phyloP scores from a whole-genome alignment of 2,329 filamentous ascomycete species.

The Pseudogymnoascus sp. region DNA sequence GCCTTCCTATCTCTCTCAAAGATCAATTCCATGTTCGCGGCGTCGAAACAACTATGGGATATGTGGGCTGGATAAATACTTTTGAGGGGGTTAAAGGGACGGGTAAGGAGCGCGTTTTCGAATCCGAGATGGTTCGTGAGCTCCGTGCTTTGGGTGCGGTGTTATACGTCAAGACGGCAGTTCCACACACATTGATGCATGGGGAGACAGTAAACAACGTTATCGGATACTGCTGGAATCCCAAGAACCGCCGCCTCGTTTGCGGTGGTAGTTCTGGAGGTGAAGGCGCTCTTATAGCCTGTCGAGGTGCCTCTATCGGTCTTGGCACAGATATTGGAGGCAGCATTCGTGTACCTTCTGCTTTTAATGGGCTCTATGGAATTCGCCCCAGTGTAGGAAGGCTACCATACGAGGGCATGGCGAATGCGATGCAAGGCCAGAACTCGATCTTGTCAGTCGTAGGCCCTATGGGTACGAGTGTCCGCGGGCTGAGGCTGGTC shows the following conservation, averaged over 20 bases:
- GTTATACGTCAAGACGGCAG: conserved; percentile 33
- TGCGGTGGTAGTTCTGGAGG: conserved; percentile 26
- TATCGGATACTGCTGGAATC: conserved; percentile 31
- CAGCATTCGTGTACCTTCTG: conserved; percentile 29
- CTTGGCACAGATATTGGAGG: conserved; percentile 28
- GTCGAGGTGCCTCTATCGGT: conserved; percentile 25
- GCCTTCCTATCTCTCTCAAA: conserved; percentile 34
- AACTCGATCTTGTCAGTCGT: conserved; percentile 53
- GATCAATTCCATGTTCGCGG: conserved; percentile 29
- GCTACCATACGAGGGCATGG: conserved; percentile 44
- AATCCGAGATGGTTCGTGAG: conserved; percentile 39
- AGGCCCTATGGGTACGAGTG: conserved; percentile 51
- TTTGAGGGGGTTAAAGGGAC: conserved; percentile 45
- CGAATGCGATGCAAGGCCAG: conserved; percentile 53
- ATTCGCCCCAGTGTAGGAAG: conserved; percentile 30
- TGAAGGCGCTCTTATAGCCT: conserved; percentile 26
- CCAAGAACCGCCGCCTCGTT: conserved; percentile 23
- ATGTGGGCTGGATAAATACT: conserved; percentile 56
- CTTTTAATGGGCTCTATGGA: conserved; percentile 32
- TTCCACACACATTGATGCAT: conserved; percentile 32
- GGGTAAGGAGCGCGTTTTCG: conserved; percentile 40
- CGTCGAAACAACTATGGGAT: conserved; percentile 43
- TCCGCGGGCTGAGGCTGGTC: conserved; percentile 44
- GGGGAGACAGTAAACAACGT: conserved; percentile 37
- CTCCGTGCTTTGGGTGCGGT: conserved; percentile 32